phyloP scores from a whole-genome alignment of 129 eudicot genomes.

The sunflower (Helianthus annuus) region HanXRQr2.0-SUNRISE NC_035433.2:72146649-72147148 shows the following conservation, averaged over 20 bases:
- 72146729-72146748: slow-evolving; percentile 14
- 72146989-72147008: not conserved
- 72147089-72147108: too few relatives aligned
- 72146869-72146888: slow-evolving; percentile 18
- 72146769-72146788: slow-evolving; percentile 15
- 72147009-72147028: too few relatives aligned
- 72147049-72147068: too few relatives aligned
- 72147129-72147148: too few relatives aligned
- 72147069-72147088: too few relatives aligned
- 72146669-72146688: slow-evolving; percentile 33
- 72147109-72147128: too few relatives aligned
- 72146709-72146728: slow-evolving; percentile 1
- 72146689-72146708: slow-evolving; percentile 42
- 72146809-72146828: not conserved
- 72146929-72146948: not conserved
- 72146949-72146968: not conserved
- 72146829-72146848: not conserved
- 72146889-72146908: slow-evolving; percentile 12
- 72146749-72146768: not conserved
- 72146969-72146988: not conserved
- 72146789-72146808: slow-evolving; percentile 19
- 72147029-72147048: too few relatives aligned
- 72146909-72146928: not conserved
- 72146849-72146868: slow-evolving; percentile 13
- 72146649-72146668: slow-evolving; percentile 40